A percentile compares a stretch with the other conserved stretches of the same genome.
These are phyloP conservation scores for Bonia amplexicaulis DNA, from an alignment of 176 grass and related monocot genomes.

Conservation along the genomic window DNA sequence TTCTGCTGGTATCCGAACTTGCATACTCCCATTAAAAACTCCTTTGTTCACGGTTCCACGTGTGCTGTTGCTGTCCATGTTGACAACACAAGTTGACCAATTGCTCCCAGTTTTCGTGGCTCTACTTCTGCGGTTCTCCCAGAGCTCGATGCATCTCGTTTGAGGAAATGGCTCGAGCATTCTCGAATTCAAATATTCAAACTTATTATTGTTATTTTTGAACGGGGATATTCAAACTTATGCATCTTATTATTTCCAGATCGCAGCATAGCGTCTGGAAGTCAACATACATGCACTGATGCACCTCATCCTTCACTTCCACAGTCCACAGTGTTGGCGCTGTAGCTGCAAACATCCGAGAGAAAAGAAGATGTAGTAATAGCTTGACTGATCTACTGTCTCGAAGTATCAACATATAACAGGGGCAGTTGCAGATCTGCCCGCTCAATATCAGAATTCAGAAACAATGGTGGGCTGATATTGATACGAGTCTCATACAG, in stretches of 20 bases:
- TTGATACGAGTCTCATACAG: background rate
- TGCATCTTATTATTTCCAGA: background rate
- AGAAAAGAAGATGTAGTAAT: background rate
- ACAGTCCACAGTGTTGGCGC: background rate
- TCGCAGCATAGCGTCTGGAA: background rate
- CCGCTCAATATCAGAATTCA: background rate
- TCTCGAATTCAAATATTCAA: background rate
- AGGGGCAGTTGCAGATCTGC: background rate
- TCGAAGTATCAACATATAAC: background rate
- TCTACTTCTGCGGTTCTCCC: background rate
- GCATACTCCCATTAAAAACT: background rate
- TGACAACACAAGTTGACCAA: background rate
- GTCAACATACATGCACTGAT: too few species aligned
- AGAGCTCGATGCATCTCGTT: background rate
- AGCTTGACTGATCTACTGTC: background rate
- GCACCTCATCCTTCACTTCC: background rate
- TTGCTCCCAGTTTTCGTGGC: too few species aligned
- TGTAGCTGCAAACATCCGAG: background rate
- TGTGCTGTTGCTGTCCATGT: background rate
- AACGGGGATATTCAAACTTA: background rate
- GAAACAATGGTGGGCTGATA: background rate
- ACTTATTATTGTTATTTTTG: too few species aligned
- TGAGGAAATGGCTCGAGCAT: background rate
- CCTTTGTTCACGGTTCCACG: background rate
- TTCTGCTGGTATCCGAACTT: background rate